Evolutionary conservation across 2,329 filamentous ascomycete species (phyloP).

Genomic region (Periconia digitata): DNA sequence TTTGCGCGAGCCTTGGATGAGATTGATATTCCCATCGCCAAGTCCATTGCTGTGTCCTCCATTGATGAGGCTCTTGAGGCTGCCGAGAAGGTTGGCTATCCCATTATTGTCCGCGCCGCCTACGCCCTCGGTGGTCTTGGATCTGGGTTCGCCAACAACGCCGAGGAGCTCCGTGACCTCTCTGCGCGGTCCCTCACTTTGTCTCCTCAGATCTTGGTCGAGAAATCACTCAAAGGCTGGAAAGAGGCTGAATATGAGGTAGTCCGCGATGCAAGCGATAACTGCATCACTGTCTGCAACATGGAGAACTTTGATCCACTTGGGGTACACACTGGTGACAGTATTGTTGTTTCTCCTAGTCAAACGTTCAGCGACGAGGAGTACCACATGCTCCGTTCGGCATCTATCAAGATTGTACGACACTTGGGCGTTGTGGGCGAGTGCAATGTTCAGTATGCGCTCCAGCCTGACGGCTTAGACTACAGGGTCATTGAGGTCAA

Average conservation of each 20-base stretch:
- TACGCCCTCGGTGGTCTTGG: constrained; percentile 96
- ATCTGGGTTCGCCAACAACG: constrained; percentile 92
- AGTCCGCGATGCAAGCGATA: constrained; percentile 93
- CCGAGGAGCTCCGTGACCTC: constrained; percentile 91
- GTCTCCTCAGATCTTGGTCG: constrained; percentile 93
- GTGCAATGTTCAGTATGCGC: constrained; percentile 97
- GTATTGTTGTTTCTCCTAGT: constrained; percentile 94
- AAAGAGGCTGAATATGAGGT: constrained; percentile 99
- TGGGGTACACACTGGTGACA: constrained; percentile 97
- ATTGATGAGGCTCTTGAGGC: constrained; percentile 90
- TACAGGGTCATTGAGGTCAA: constrained; percentile 99
- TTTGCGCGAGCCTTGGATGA: constrained; percentile 95
- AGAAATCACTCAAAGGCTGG: constrained; percentile 99
- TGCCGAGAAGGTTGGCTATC: constrained; percentile 85
- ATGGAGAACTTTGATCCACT: constrained; percentile 99
- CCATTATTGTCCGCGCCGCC: constrained; percentile 95
- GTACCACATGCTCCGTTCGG: constrained; percentile 98
- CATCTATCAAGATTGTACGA: constrained; percentile 96
- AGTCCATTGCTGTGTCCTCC: constrained; percentile 89
- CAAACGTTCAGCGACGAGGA: constrained; percentile 98
- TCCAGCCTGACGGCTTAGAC: constrained; percentile 94
- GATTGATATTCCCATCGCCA: constrained; percentile 95
- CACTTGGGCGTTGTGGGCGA: constrained; percentile 97
- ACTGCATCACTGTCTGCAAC: constrained; percentile 99
- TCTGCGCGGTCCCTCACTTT: constrained; percentile 89